Conservation (phyloP, 257 asterid species). For the Lycium ferocissimum region DNA sequence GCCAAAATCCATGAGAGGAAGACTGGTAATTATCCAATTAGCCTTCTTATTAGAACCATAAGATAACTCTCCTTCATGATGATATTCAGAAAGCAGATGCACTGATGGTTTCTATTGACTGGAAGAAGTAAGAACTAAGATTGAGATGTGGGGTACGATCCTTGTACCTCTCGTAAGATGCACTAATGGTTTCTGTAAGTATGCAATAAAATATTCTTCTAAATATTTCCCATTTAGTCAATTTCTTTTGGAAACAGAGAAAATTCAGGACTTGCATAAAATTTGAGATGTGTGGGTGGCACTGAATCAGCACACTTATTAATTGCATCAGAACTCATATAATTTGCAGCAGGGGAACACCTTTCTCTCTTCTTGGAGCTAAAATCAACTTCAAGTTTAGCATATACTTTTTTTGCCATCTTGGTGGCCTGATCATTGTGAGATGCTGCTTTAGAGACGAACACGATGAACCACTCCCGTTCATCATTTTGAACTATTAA, state of each 20-base stretch:
- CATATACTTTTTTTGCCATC: slow-evolving; percentile 94
- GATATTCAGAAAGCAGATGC: not conserved
- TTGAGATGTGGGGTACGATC: not conserved
- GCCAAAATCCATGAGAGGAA: slow-evolving; percentile 19
- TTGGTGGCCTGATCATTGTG: slow-evolving; percentile 97
- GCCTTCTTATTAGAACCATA: slow-evolving; percentile 8
- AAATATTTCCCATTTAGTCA: slow-evolving; percentile 15
- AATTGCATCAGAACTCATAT: not conserved
- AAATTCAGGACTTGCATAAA: slow-evolving; percentile 14
- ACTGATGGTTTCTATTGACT: slow-evolving; percentile 20
- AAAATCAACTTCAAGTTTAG: slow-evolving; percentile 95
- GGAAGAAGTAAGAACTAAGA: slow-evolving; percentile 19
- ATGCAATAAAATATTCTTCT: slow-evolving; percentile 18
- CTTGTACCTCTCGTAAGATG: slow-evolving; percentile 6
- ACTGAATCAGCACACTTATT: not conserved
- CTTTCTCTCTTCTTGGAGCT: slow-evolving; percentile 97
- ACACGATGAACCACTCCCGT: slow-evolving; percentile 96
- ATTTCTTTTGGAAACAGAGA: slow-evolving; percentile 21
- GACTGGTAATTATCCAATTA: slow-evolving; percentile 6
- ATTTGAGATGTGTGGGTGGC: slow-evolving; percentile 12
- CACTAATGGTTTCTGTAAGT: not conserved
- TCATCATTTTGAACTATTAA: slow-evolving; percentile 96
- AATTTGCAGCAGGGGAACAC: slow-evolving; percentile 45
- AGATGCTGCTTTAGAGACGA: slow-evolving; percentile 91
- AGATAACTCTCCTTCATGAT: not conserved